Evolutionary conservation across 257 asterid species (phyloP).

Genomic region (Nicotiana attenuata): DNA sequence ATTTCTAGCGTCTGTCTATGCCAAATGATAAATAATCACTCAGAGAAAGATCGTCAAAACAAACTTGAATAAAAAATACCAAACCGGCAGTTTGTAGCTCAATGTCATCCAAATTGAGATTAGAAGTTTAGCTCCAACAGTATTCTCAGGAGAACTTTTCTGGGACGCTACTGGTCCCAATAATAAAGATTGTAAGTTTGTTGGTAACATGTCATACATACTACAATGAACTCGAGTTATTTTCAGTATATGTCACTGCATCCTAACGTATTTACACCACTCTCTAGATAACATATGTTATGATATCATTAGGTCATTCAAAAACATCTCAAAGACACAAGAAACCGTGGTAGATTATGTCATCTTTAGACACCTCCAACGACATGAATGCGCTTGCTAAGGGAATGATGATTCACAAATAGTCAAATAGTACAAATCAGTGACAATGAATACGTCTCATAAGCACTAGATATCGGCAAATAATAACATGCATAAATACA

Average conservation of each 20-base stretch:
- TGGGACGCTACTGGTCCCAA: background rate
- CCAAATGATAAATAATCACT: background rate
- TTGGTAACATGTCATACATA: too few species aligned
- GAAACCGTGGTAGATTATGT: background rate
- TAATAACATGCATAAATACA: background rate
- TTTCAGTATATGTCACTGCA: background rate
- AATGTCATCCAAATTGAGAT: background rate
- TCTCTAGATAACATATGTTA: background rate
- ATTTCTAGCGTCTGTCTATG: background rate
- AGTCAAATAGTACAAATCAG: background rate
- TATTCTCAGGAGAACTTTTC: background rate
- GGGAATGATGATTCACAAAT: background rate
- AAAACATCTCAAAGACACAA: background rate
- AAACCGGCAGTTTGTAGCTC: background rate
- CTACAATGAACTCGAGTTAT: background rate
- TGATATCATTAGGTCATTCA: background rate
- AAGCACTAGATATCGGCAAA: too few species aligned
- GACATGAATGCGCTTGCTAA: background rate
- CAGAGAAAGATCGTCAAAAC: background rate
- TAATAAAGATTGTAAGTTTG: background rate
- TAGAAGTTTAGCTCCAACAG: background rate
- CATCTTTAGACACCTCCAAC: background rate
- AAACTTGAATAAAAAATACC: background rate
- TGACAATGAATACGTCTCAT: background rate
- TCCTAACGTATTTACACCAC: background rate